Evolutionary conservation across 768 basidiomycete species (phyloP), one percentile per base, ranked within the genome.

Genomic region (Termitomyces heimii): DNA sequence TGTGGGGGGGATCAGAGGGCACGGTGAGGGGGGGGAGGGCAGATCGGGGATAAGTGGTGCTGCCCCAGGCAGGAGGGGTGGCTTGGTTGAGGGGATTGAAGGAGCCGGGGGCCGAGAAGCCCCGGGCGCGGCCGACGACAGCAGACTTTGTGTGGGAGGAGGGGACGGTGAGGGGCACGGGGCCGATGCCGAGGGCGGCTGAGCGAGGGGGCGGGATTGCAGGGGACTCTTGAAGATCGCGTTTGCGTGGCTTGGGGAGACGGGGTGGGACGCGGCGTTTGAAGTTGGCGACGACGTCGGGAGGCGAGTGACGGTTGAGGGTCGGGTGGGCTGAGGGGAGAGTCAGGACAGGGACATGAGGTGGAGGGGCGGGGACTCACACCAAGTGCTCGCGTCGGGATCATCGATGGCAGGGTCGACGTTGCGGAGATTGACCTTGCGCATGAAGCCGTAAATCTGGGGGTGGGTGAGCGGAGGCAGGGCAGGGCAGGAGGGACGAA

Each of bases 361-460:
- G 46, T 44, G 52, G 26, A 26, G n/a, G 5, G 34, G 51, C 29
- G 28, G 26, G 20, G 28, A 83, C 93, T 70, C 77, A 95, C 93
- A 94, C 94, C 94, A 97, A 61, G 93, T 94, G 71, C 91, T 94
- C 14, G 93, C 94, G 75, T 97, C 94, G 60, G 93, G 93, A 75
- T 96, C 94, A 74, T 92, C 89, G 64, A 94, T 94, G 60, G 90
- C 92, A 61, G 91, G 90, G 77, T 95, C 93, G 71, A 94, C 89
- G 75, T 95, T 94, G 70, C 92, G 88, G 65, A 95, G 80, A 77
- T 94, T 95, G 70, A 96, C 91, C 73, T 96, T 95, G 74, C 94
- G 92, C 92, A 95, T 95, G 79, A 94, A 97, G 63, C 94, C 94
- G 77, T 97, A 97, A 74, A 97, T 97, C 94, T 96, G 65, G 53